Evolutionary conservation across 2,329 filamentous ascomycete species (phyloP), one percentile per base, ranked within the genome.

Genomic region (Verticillium klebahnii): DNA sequence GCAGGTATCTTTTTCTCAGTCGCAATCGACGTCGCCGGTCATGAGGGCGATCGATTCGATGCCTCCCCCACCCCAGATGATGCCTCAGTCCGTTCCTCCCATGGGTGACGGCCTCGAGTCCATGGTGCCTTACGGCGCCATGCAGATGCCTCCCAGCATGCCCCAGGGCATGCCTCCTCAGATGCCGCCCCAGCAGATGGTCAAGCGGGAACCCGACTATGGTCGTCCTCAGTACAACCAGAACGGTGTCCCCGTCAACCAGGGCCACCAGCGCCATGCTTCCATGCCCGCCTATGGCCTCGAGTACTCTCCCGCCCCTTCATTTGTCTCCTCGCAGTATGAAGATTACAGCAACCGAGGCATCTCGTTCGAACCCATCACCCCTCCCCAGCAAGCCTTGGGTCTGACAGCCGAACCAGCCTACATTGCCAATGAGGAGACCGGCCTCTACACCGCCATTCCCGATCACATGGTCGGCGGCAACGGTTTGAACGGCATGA

Each of bases 401-500:
- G 88, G 86, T 65, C 89, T 97, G 67, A 86, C 90, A 63, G 85
- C 89, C 50, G 95, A 99, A 80, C 93, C 95, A 11, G 92, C 95
- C 11, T 99, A 98, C 80, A 97, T 99, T 75, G 92, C 94, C 65
- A 97, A 97, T 74, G 95, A 99, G 79, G 95, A 98, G 76, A 97
- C 94, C 56, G 93, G 93, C 63, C 84, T 98, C 57, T 98, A 97
- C 83, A 94, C 93, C 60, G 93, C 92, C 55, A 96, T 98, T 69
- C 93, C 94, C 12, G 94, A 98, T 71, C 89, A 96, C 72, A 83
- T 91, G 68, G 83, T 88, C 62, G 88, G 92, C 67, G 88, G 92
- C 67, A 87, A 88, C 67, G 86, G 86, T 15, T 88, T 96, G 72
- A 92, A 94, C 73, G 89, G 91, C 60, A 90, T 98, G 85, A 93